Conservation (phyloP, 2,329 filamentous ascomycete genomes). For the Chaetomiaceae sp. region DNA sequence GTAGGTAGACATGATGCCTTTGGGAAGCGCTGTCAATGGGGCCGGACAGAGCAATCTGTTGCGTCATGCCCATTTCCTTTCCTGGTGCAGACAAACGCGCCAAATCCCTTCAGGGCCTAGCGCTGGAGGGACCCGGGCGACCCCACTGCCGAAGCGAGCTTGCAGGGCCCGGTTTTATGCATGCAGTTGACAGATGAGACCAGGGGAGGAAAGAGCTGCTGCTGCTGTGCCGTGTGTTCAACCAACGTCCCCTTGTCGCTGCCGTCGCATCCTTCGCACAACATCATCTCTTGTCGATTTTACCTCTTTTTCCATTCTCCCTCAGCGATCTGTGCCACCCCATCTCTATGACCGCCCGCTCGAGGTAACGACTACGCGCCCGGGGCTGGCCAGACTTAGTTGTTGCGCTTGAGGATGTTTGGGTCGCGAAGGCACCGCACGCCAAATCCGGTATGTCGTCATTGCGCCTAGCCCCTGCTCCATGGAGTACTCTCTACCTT, state of each 20-base stretch:
- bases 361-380: conserved; percentile 15
- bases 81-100: too few species aligned
- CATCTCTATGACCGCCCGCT: conserved; percentile 12
- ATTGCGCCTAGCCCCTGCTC: too few species aligned
- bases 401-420: conserved; percentile 38
- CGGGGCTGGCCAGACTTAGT: conserved; percentile 13
- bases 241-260: too few species aligned
- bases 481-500: too few species aligned
- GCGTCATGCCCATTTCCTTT: too few species aligned
- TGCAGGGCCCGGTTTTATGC: background rate
- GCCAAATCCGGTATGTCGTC: conserved; percentile 43
- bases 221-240: background rate
- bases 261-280: background rate
- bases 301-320: background rate
- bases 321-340: too few species aligned
- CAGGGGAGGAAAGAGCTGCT: too few species aligned
- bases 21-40: too few species aligned
- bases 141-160: background rate
- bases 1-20: too few species aligned
- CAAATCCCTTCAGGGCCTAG: too few species aligned
- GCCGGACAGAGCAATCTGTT: too few species aligned
- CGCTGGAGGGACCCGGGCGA: background rate
- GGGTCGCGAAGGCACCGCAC: conserved; percentile 45
- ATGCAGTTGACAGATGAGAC: too few species aligned
- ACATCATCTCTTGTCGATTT: background rate